Conservation (phyloP, 768 basidiomycete genomes). For the Boletus pseudo-olivaceus region DNA sequence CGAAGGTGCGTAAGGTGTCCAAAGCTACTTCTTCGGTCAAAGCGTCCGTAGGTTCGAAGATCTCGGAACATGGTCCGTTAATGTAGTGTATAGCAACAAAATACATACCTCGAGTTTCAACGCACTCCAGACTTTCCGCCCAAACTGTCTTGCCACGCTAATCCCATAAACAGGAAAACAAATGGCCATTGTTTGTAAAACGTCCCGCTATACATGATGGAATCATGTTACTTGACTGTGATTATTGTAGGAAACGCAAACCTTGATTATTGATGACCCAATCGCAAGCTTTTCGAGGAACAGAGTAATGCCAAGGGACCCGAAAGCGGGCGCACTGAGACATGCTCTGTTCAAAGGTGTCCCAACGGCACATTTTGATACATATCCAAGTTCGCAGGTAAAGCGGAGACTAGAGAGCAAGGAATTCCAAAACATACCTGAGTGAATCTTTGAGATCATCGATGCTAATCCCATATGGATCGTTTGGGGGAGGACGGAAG, state of each 20-base stretch:
- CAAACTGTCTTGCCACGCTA: constrained; percentile 53
- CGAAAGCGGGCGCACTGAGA: constrained; percentile 76
- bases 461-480: constrained; percentile 87
- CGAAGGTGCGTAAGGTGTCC: constrained; percentile 64
- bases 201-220: constrained; percentile 64
- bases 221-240: not conserved
- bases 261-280: constrained; percentile 81
- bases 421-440: constrained; percentile 39
- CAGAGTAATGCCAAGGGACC: constrained; percentile 77
- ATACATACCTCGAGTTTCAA: constrained; percentile 78
- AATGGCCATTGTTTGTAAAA: constrained; percentile 68
- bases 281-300: constrained; percentile 90
- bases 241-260: constrained; percentile 22
- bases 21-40: constrained; percentile 74
- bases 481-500: constrained; percentile 89
- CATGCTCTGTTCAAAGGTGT: constrained; percentile 47
- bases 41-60: constrained; percentile 86
- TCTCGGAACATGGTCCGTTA: constrained; percentile 42
- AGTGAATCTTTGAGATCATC: constrained; percentile 79
- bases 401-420: not conserved
- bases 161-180: constrained; percentile 87
- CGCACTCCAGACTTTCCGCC: constrained; percentile 83
- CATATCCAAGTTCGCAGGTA: not conserved
- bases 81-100: not conserved
- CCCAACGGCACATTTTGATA: not conserved